A percentile compares a stretch with the other conserved stretches of the same genome.
Evolutionary conservation across 768 basidiomycete genomes (phyloP).

Genomic region (Mycena belliarum): DNA sequence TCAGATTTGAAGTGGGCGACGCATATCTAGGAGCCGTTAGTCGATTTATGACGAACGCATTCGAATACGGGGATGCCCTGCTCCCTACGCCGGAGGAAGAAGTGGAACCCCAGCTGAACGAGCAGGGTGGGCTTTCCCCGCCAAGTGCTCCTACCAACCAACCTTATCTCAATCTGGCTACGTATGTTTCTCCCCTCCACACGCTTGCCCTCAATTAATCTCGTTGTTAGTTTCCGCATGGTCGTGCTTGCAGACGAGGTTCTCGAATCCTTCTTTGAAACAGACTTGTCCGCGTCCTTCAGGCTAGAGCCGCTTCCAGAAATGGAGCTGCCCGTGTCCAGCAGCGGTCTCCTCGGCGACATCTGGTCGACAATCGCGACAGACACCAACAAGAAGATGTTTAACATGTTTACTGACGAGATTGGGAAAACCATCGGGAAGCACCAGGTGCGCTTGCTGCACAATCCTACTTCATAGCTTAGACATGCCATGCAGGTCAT

Average conservation of each 20-base stretch:
- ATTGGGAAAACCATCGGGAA: constrained; percentile 93
- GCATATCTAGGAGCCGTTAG: constrained; percentile 95
- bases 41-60: constrained; percentile 97
- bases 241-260: constrained; percentile 96
- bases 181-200: constrained; percentile 44
- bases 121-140: constrained; percentile 41
- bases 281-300: constrained; percentile 89
- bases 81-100: constrained; percentile 51
- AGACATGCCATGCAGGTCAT: constrained; percentile 52
- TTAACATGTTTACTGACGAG: constrained; percentile 91
- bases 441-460: constrained; percentile 62
- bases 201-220: not conserved
- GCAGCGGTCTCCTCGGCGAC: constrained; percentile 72
- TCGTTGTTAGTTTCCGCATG: constrained; percentile 82
- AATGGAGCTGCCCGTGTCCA: constrained; percentile 60
- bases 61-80: constrained; percentile 97
- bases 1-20: constrained; percentile 95
- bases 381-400: constrained; percentile 89
- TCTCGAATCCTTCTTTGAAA: constrained; percentile 94
- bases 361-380: constrained; percentile 89
- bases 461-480: not conserved
- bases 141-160: constrained; percentile 69
- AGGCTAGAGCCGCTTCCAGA: constrained; percentile 71
- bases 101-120: constrained; percentile 27
- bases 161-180: constrained; percentile 91